Evolutionary conservation across 495 filamentous ascomycete genomes (phyloP), one percentile per base, ranked within the genome.

Genomic region (Neurospora discreta): DNA sequence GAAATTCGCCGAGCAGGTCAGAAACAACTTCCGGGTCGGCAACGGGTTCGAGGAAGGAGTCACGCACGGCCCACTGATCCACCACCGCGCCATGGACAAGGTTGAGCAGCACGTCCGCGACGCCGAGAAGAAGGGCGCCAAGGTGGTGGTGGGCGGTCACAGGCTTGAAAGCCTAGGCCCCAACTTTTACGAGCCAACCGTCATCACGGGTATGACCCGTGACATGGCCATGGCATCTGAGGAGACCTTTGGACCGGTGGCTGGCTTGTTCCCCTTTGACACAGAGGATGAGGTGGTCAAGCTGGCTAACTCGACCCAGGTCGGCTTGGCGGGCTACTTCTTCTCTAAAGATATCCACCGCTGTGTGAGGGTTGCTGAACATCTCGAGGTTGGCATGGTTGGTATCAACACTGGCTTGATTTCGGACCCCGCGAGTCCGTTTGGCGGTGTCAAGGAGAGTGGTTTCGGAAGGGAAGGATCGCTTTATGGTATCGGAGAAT

Each of bases 391-490:
- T 10, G 93, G 93, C 18, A 96, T 97, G 93, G 90, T 95, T 23
- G 93, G 92, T 72, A 90, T 94, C 39, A 95, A 95, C 77, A 95
- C 91, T 7, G 92, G 92, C 2, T 72, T 95, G 70, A 91, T 96
- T 58, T 93, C 91, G 75, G 93, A 96, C 79, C 88, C 89, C 79
- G 91, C 91, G 1, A 83, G 90, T 72, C 93, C 93, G 71, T 99
- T 98, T 78, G 95, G 95, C 23, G 95, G 95, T 71, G 92, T 99
- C 20, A 99, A 99, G 81, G 86, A 92, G 81, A 93, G 90, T 78
- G 95, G 95, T 5, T 98, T 98, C 75, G 95, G 95, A 23, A 81
- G 94, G 41, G 95, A 99, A 82, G 95, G 95, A 41, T 94, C 91
- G 80, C 90, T 90, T 80, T 93, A 97, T 78, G 95, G 95, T 18